These are phyloP conservation scores for Malassezia equina DNA, from an alignment of 1,284 basidiomycete genomes.

Conservation along the genomic window DNA sequence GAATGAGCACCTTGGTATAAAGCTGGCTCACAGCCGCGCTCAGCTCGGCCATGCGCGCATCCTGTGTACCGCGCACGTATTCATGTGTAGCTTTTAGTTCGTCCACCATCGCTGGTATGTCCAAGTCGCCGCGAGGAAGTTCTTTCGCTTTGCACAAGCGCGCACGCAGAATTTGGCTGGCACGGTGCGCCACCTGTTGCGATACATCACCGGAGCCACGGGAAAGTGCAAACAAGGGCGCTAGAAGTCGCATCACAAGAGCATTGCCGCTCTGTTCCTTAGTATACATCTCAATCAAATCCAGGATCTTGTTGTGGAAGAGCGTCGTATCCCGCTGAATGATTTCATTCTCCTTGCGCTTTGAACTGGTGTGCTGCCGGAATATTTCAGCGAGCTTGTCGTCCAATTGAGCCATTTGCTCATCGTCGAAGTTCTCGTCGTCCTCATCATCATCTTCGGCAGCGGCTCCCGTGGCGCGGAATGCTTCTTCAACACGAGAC, in stretches of 20 bases:
- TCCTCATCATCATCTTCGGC: conserved; percentile 48
- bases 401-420: conserved; percentile 94
- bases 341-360: conserved; percentile 20
- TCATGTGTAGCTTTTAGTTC: conserved; percentile 63
- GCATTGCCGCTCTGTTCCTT: conserved; percentile 61
- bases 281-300: conserved; percentile 74
- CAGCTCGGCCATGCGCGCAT: conserved; percentile 58
- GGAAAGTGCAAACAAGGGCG: conserved; percentile 65
- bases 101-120: conserved; percentile 50
- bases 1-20: conserved; percentile 51
- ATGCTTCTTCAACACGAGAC: conserved; percentile 64
- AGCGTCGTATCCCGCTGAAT: conserved; percentile 53
- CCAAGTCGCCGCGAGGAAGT: conserved; percentile 53
- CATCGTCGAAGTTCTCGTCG: conserved; percentile 55
- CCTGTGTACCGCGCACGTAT: conserved; percentile 59
- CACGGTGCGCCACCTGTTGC: conserved; percentile 70
- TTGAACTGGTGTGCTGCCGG: conserved; percentile 58
- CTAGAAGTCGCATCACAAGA: conserved; percentile 60
- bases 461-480: conserved; percentile 63
- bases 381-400: conserved; percentile 85
- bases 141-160: conserved; percentile 69
- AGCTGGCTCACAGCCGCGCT: conserved; percentile 65
- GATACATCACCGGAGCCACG: conserved; percentile 41
- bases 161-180: conserved; percentile 63
- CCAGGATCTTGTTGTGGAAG: conserved; percentile 88